A percentile compares a stretch with the other conserved stretches of the same genome.
phyloP scores from a whole-genome alignment of 352 stramenopile species.

The Phytopythium delawarense region DNA sequence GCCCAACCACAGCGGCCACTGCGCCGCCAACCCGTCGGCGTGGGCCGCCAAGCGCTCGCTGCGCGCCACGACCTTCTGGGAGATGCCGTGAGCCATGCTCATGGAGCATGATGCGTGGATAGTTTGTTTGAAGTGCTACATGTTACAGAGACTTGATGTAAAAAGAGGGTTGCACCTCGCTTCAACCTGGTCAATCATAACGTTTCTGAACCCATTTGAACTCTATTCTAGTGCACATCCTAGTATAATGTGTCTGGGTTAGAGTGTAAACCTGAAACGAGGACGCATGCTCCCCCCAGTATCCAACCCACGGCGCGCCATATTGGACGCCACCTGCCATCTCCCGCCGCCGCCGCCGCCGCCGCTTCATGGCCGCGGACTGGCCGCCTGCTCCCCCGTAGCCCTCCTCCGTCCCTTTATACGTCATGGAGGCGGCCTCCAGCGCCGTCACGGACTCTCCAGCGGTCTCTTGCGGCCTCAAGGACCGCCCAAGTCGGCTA shows the following conservation, averaged over 20 bases:
- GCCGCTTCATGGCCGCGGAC: background rate
- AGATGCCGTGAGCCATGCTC: slow-evolving; percentile 10
- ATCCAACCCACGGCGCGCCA: background rate
- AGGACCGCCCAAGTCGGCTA: background rate
- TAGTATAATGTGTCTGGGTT: background rate
- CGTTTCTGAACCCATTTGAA: background rate
- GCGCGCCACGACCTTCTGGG: slow-evolving; percentile 29
- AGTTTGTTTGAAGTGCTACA: too few relatives aligned
- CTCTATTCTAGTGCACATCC: background rate
- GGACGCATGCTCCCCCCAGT: background rate
- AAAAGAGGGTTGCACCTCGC: background rate
- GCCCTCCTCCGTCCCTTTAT: too few relatives aligned
- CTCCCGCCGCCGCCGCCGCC: background rate
- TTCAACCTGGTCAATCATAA: background rate
- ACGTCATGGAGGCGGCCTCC: background rate
- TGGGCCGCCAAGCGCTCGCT: slow-evolving; percentile 33
- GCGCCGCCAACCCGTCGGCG: slow-evolving; percentile 39
- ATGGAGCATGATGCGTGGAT: background rate
- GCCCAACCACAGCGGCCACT: slow-evolving; percentile 35
- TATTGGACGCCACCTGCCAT: background rate
- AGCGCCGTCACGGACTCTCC: background rate
- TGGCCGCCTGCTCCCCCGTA: background rate
- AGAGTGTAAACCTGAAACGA: background rate
- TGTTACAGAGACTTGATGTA: background rate
- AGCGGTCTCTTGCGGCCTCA: background rate